phyloP scores from a whole-genome alignment of 441 rosid species.

The Melastoma candidum region DNA sequence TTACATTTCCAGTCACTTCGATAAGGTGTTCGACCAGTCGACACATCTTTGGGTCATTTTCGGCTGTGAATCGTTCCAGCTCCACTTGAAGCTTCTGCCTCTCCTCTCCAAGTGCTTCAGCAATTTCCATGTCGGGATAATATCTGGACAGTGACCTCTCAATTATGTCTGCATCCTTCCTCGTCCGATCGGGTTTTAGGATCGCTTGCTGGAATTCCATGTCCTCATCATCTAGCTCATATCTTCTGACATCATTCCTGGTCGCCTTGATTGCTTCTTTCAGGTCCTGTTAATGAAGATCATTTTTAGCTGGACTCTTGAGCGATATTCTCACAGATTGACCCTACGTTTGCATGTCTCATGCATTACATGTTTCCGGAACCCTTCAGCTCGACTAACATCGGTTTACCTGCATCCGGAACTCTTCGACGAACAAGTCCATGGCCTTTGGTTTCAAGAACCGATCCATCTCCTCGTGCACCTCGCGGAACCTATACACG shows the following conservation, averaged over 20 bases:
- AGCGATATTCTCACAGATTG: too few species aligned
- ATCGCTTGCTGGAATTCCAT: slow-evolving; percentile 19
- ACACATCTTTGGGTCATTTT: slow-evolving; percentile 22
- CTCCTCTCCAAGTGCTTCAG: slow-evolving; percentile 33
- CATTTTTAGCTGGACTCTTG: background rate
- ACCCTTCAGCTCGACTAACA: too few species aligned
- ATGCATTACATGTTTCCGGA: too few species aligned
- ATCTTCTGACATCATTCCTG: slow-evolving; percentile 25
- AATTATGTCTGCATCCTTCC: slow-evolving; percentile 22
- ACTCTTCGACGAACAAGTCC: slow-evolving; percentile 29
- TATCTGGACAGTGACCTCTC: slow-evolving; percentile 24
- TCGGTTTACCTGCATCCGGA: slow-evolving; percentile 24
- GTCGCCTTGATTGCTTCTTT: slow-evolving; percentile 22
- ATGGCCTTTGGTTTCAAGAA: slow-evolving; percentile 20
- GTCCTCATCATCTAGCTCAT: slow-evolving; percentile 28
- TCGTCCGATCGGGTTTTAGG: slow-evolving; percentile 26
- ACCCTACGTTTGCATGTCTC: too few species aligned
- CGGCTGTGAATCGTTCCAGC: slow-evolving; percentile 20
- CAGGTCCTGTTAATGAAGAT: slow-evolving; percentile 18
- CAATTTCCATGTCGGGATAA: slow-evolving; percentile 25
- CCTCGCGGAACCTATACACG: slow-evolving; percentile 30
- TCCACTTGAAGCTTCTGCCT: slow-evolving; percentile 27
- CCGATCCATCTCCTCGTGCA: slow-evolving; percentile 28
- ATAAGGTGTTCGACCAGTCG: slow-evolving; percentile 33
- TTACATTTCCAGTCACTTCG: slow-evolving; percentile 24